Conservation (phyloP, 2,329 filamentous ascomycete genomes). For the Stylonectria norvegica region DNA sequence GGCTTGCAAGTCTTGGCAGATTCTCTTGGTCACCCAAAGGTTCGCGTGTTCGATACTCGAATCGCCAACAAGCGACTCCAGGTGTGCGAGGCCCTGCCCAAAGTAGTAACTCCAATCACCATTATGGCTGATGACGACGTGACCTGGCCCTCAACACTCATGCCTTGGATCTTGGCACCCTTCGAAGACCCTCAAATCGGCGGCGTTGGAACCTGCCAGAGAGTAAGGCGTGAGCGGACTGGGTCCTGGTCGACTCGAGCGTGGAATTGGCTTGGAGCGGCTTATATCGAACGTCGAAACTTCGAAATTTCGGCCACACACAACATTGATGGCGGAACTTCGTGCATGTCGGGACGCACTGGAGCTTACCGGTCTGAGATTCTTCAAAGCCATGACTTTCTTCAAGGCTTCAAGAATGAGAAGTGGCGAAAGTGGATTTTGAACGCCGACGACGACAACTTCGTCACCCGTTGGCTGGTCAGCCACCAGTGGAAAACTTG, state of each 20-base stretch:
- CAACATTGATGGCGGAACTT: slow-evolving; percentile 91
- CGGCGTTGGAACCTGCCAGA: slow-evolving; percentile 88
- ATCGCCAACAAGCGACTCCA: slow-evolving; percentile 96
- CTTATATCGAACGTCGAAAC: slow-evolving; percentile 90
- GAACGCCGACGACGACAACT: slow-evolving; percentile 97
- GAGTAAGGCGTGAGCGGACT: slow-evolving; percentile 67
- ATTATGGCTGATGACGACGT: slow-evolving; percentile 96
- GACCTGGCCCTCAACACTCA: slow-evolving; percentile 79
- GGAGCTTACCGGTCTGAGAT: slow-evolving; percentile 90
- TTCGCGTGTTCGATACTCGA: slow-evolving; percentile 71
- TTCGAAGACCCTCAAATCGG: slow-evolving; percentile 83
- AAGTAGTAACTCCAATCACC: slow-evolving; percentile 78
- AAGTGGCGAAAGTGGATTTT: slow-evolving; percentile 85
- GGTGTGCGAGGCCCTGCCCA: slow-evolving; percentile 84
- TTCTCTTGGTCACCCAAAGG: slow-evolving; percentile 56
- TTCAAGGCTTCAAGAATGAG: slow-evolving; percentile 86
- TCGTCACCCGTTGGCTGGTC: slow-evolving; percentile 94
- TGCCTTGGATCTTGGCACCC: slow-evolving; percentile 89
- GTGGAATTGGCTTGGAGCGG: slow-evolving; percentile 87
- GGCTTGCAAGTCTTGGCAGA: slow-evolving; percentile 65
- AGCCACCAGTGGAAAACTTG: slow-evolving; percentile 90
- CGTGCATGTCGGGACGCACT: slow-evolving; percentile 91
- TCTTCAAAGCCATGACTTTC: slow-evolving; percentile 78
- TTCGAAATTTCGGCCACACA: slow-evolving; percentile 97
- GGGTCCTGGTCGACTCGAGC: slow-evolving; percentile 58